Conservation (phyloP, 23 red algal species). For the Gracilaria caudata region DNA sequence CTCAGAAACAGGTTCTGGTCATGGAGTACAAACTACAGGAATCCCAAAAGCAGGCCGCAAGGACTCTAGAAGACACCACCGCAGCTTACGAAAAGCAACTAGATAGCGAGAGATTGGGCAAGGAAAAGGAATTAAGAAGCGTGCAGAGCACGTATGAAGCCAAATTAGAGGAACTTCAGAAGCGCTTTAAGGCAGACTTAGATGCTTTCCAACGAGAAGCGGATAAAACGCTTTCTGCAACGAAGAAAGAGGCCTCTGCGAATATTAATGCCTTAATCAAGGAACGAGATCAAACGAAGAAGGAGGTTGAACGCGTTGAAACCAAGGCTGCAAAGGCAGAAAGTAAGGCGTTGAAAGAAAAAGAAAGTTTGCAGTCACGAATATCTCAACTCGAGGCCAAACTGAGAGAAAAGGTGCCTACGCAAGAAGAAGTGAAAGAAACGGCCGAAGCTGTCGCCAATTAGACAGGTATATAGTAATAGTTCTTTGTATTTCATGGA, state of each 20-base stretch:
- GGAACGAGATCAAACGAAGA: conserved; percentile 49
- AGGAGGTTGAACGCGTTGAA: conserved; percentile 32
- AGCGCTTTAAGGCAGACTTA: conserved; percentile 34
- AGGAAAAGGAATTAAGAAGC: conserved; percentile 10
- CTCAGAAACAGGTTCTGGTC: conserved; percentile 20
- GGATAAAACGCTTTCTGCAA: conserved; percentile 18
- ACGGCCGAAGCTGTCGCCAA: background rate
- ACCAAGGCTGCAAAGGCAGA: conserved; percentile 1
- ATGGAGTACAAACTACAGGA: background rate
- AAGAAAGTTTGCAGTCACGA: conserved; percentile 34
- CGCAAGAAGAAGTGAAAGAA: background rate
- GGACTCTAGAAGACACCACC: background rate
- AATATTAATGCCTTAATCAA: conserved; percentile 5
- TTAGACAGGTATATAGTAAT: background rate
- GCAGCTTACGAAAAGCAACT: conserved; percentile 32
- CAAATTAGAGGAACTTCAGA: conserved; percentile 31
- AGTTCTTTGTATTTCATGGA: background rate
- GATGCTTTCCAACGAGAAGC: conserved; percentile 38
- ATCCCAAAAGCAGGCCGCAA: conserved; percentile 25
- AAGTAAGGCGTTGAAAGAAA: conserved; percentile 24
- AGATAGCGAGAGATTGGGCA: background rate
- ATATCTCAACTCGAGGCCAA: conserved; percentile 28
- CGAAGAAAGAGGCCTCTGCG: conserved; percentile 28
- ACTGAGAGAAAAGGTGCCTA: conserved; percentile 12
- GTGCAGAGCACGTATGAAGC: conserved; percentile 40